Evolutionary conservation across 208 protist genomes (phyloP).

Genomic region (Acanthamoeba triangularis): DNA sequence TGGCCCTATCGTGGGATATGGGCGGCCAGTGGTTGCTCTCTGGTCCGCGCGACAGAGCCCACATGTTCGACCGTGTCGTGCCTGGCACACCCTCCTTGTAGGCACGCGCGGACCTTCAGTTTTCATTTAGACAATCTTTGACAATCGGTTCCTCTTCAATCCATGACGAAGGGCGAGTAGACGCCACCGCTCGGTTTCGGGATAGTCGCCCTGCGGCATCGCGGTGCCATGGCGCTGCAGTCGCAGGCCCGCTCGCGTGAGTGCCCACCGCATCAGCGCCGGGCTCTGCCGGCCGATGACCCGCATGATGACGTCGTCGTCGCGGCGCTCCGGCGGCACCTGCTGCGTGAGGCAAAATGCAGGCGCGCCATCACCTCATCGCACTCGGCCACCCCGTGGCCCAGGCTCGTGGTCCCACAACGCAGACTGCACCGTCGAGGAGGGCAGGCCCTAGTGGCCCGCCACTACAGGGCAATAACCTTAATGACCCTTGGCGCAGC

Average conservation of each 20-base stretch:
- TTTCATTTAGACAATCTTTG: too few relatives aligned
- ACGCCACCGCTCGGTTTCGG: background rate
- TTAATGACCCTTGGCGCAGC: too few relatives aligned
- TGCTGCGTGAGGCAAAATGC: background rate
- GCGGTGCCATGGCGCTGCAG: background rate
- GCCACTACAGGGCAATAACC: too few relatives aligned
- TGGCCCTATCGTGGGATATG: too few relatives aligned
- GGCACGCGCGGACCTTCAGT: too few relatives aligned
- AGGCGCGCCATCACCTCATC: conserved; percentile 19
- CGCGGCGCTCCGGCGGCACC: background rate
- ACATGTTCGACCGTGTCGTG: too few relatives aligned
- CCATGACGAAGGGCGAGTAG: background rate
- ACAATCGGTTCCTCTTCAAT: too few relatives aligned
- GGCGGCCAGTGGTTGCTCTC: too few relatives aligned
- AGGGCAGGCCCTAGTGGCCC: too few relatives aligned
- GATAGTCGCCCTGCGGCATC: background rate
- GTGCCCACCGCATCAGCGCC: background rate
- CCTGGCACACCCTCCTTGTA: too few relatives aligned
- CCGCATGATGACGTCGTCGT: background rate
- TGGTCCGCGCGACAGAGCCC: too few relatives aligned
- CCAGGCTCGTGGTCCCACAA: background rate
- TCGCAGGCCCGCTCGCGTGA: background rate
- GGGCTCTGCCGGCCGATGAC: background rate
- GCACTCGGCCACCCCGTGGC: conserved; percentile 45
- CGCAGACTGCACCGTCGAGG: too few relatives aligned